These are phyloP conservation scores for Cruciata laevipes DNA, from an alignment of 257 asterid species.

Conservation along the genomic window DNA sequence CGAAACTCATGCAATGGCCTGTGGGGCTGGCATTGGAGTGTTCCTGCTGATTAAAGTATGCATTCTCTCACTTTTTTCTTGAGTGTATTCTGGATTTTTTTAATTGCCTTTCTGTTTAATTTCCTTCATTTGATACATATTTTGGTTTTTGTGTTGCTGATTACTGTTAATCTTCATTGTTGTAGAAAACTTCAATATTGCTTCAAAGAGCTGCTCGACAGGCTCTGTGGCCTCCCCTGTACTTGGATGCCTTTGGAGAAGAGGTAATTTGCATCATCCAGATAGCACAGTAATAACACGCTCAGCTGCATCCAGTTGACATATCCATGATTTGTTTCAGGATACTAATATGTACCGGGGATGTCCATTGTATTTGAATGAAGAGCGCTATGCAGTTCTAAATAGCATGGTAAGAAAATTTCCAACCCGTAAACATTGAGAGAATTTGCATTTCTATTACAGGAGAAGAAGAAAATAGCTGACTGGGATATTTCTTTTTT, in stretches of 20 bases:
- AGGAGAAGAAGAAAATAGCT: no score
- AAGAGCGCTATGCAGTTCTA: conserved; percentile 90
- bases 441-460: neutral
- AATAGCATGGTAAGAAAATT: conserved; percentile 68
- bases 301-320: conserved; percentile 13
- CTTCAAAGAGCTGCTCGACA: conserved; percentile 89
- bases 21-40: conserved; percentile 96
- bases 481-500: no score
- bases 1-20: conserved; percentile 64
- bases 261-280: conserved; percentile 51
- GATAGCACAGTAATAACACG: neutral
- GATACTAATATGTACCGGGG: conserved; percentile 77
- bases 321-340: conserved; percentile 34
- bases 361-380: conserved; percentile 72
- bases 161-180: neutral
- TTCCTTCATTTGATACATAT: neutral
- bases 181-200: conserved; percentile 72
- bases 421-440: neutral
- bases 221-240: conserved; percentile 96
- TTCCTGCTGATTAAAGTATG: conserved; percentile 83
- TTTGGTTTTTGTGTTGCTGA: neutral
- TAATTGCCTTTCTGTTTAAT: neutral
- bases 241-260: conserved; percentile 92
- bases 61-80: neutral
- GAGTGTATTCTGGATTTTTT: neutral